Conservation (phyloP, 768 basidiomycete genomes). For the Fibroporia radiculosa region DNA sequence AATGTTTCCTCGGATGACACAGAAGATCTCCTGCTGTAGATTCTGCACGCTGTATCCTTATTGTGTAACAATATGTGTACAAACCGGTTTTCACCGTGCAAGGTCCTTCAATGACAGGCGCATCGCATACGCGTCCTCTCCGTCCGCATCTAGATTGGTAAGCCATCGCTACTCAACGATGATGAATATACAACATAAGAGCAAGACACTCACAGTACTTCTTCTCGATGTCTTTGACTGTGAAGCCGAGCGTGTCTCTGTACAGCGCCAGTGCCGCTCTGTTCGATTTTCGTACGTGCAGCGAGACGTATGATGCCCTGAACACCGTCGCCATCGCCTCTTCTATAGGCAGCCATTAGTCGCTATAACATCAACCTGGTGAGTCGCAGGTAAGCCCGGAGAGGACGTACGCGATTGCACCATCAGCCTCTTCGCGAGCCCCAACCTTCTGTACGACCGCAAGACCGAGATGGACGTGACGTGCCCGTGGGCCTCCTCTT, state of each 20-base stretch:
- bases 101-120: slow-evolving; percentile 47
- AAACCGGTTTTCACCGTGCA: slow-evolving; percentile 8
- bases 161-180: slow-evolving; percentile 13
- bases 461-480: slow-evolving; percentile 96
- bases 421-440: slow-evolving; percentile 93
- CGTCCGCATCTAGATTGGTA: slow-evolving; percentile 68
- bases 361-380: neutral
- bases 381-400: neutral
- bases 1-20: neutral
- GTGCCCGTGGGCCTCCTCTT: slow-evolving; percentile 71
- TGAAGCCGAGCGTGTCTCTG: slow-evolving; percentile 84
- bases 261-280: slow-evolving; percentile 86
- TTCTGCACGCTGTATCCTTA: neutral
- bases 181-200: neutral
- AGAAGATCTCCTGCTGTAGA: neutral
- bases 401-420: slow-evolving; percentile 71
- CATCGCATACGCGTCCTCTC: slow-evolving; percentile 94
- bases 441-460: slow-evolving; percentile 82
- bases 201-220: slow-evolving; percentile 68
- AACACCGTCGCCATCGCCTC: slow-evolving; percentile 89
- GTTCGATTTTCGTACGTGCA: slow-evolving; percentile 95
- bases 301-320: slow-evolving; percentile 72
- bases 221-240: slow-evolving; percentile 78
- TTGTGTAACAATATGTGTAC: slow-evolving; percentile 6
- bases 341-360: slow-evolving; percentile 38